Base-by-base conservation (phyloP, 139 green algal species). In the Tetraselmis striata region DNA sequence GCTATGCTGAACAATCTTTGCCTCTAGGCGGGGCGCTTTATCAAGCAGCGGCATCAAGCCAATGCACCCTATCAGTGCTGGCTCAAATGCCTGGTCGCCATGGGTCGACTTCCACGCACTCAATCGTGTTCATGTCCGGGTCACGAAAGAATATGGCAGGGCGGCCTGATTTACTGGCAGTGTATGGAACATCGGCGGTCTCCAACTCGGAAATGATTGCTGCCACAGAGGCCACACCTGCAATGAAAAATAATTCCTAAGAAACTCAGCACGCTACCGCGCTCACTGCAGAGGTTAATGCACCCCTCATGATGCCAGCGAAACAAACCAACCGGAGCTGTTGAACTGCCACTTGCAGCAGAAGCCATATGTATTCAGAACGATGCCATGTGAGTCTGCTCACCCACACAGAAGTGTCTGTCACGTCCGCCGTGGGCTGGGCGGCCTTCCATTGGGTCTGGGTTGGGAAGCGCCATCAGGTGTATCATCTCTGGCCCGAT, bases 381-480 rank as follows among this genome's bases (percentile, higher is more conserved):
- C n/a, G n/a, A n/a, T n/a, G n/a, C n/a, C n/a, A n/a, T n/a, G n/a
- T n/a, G n/a, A n/a, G n/a, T n/a, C n/a, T 18, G 5, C 45, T 67
- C 18, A 29, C 28, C 80, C 23, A 85, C 75, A 77, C 82, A 85
- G 31, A 85, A 81, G 76, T 85, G 82, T 2, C 82, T 29, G 77
- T 85, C 82, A 11, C 82, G 77, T 1, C 82, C 82, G 2, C 82
- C 82, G 82, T 85, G 82, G 2, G 59, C 31, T n/a, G 82, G 82
- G 22, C 82, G 77, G 5, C 28, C 18, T 28, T 67, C 76, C 74
- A 81, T 26, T 32, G 30, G 77, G 25, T 74, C 82, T 23, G 82
- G 82, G 29, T 85, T 85, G 67, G 82, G 82, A 11, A 85, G 76
- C 29, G 82, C 82, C 82, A 85, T 85, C 18, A 85, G 82, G 59